Conservation (phyloP, 2,329 filamentous ascomycete genomes). For the Botrytis porri region DNA sequence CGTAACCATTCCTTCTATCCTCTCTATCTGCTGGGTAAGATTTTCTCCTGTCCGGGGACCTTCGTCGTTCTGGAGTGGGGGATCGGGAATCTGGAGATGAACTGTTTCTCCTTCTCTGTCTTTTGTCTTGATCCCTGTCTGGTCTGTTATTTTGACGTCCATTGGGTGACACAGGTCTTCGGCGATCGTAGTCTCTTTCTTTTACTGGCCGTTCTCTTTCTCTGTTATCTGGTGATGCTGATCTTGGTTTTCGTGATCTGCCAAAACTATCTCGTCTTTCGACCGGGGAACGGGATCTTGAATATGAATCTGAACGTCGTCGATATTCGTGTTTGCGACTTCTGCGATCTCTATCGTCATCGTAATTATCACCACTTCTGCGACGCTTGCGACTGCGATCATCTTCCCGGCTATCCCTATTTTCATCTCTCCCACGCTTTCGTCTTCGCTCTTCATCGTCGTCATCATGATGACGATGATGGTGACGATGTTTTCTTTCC, state of each 20-base stretch:
- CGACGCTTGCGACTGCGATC: slow-evolving; percentile 48
- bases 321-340: slow-evolving; percentile 36
- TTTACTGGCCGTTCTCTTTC: slow-evolving; percentile 25
- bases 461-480: slow-evolving; percentile 40
- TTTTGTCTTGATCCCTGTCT: neutral
- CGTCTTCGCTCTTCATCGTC: slow-evolving; percentile 43
- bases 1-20: slow-evolving; percentile 24
- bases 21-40: slow-evolving; percentile 33
- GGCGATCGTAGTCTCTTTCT: slow-evolving; percentile 26
- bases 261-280: slow-evolving; percentile 29
- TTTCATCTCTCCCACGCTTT: slow-evolving; percentile 41
- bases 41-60: slow-evolving; percentile 36
- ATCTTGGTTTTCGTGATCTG: slow-evolving; percentile 28
- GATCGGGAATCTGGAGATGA: slow-evolving; percentile 38
- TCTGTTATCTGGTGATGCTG: slow-evolving; percentile 35
- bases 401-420: slow-evolving; percentile 38
- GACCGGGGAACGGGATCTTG: slow-evolving; percentile 30
- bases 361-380: slow-evolving; percentile 33
- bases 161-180: slow-evolving; percentile 19
- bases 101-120: slow-evolving; percentile 25
- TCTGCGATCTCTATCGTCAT: slow-evolving; percentile 34
- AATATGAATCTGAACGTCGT: slow-evolving; percentile 44
- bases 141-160: neutral
- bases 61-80: slow-evolving; percentile 40
- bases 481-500: slow-evolving; percentile 46